Evolutionary conservation across 208 protist genomes (phyloP), one percentile per base, ranked within the genome.

Genomic region (Acanthamoeba royreba): DNA sequence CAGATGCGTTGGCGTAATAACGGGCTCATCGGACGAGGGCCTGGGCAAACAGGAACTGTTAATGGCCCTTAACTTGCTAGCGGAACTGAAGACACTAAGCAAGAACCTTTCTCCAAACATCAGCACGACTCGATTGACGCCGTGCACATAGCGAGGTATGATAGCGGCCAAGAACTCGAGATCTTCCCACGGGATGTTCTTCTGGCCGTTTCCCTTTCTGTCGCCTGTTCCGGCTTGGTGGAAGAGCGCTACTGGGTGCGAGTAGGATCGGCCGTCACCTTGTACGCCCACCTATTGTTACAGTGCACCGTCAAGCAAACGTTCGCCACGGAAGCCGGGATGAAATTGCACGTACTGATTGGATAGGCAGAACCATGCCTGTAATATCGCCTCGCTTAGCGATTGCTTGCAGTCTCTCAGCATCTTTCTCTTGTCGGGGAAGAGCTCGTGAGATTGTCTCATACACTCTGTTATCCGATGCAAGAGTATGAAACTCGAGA

Each of bases 251-350:
- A 96, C 96, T 0, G 98, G 96, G 85, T 99, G 98, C 11, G 98
- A 97, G 96, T 99, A 99, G 22, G 98, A 99, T 79, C 99, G 96
- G 22, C 98, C 98, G 95, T 99, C 99, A 63, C 99, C 99, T 95
- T 99, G 98, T 15, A 99, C 98, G 47, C 99, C 99, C 4, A 99
- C 99, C 0, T 98, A 98, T 49, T 97, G 97, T 40, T 99, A 95
- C 19, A 98, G 98, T 25, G 25, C 25, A 25, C 25, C 25, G 25
- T 25, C 25, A 63, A 25, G 25, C 53, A 63, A 25, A 63, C 53
- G 25, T 63, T 63, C 25, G 25, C 25, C 25, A 63, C 25, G 25
- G 25, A 63, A 25, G 25, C 25, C 19, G 42, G 46, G 53, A 25
- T 25, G 25, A 63, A 25, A 63, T 25, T 63, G 25, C 53, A 25